Base-by-base conservation (phyloP, 1,284 basidiomycete species). In the Moniliella sp. region DNA sequence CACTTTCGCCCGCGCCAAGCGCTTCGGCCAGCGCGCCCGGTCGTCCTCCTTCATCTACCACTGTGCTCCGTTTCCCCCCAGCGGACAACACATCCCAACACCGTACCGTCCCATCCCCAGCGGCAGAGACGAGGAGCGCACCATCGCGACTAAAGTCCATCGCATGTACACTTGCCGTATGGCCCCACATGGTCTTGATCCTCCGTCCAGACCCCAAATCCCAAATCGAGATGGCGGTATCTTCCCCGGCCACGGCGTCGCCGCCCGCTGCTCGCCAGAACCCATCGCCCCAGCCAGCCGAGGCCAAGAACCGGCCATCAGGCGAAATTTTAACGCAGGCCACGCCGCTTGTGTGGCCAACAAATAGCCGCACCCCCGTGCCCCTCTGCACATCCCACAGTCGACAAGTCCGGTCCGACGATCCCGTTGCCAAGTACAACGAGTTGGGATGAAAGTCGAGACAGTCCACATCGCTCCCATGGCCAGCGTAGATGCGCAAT, bases 381-480 rank as follows among this genome's bases (percentile, higher is more conserved):
- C 91, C 91, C 18, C 77, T 74, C 53, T 97, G 91, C n/a, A 93
- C 81, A 57, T 99, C 91, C 91, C 91, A 99, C 23, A 99, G 63
- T 27, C 91, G 73, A 40, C 83, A 82, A 4, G 86, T 86, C 68
- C 80, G 78, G 61, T 99, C 91, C 45, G 77, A 83, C 0, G 86
- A 94, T 3, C 84, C 91, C 0, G 91, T 97, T 1, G 84, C 88
- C 13, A 99, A 72, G 63, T 97, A 99, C 18, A 99, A 64, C 15
- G 83, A 86, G 59, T 99, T 99, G 0, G 88, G 86, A 61, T 99
- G 91, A 65, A 97, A 99, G 56, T 74, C 71, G 18, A 99, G 71
- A 60, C 82, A 88, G 84, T 97, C 83, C 39, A 99, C 91, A 60
- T 99, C 91, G 46, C 80, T 83, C 44, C 93, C 57, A 64, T 99